A percentile compares a stretch with the other conserved stretches of the same genome.
Conservation (phyloP, 257 asterid species). For the Mentha longifolia region DNA sequence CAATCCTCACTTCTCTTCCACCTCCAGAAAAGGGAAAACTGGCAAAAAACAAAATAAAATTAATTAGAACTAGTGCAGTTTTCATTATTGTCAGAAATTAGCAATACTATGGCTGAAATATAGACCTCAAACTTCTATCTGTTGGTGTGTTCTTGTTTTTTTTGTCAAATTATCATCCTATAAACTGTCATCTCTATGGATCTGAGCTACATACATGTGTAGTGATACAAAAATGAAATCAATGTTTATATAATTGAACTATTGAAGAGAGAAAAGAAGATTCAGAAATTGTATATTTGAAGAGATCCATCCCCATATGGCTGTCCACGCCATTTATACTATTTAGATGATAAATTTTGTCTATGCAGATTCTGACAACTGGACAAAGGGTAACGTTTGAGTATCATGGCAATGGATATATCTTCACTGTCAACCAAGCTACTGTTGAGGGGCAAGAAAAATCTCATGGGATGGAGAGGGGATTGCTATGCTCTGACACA, state of each 20-base stretch:
- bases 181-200: slow-evolving; percentile 12
- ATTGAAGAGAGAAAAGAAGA: not conserved
- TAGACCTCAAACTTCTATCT: slow-evolving; percentile 19
- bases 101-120: slow-evolving; percentile 14
- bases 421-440: slow-evolving; percentile 90
- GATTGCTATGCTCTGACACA: slow-evolving; percentile 81
- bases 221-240: slow-evolving; percentile 11
- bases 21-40: not conserved
- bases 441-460: slow-evolving; percentile 71
- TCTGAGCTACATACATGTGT: slow-evolving; percentile 16
- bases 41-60: not conserved
- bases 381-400: slow-evolving; percentile 92
- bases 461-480: slow-evolving; percentile 69
- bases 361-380: slow-evolving; percentile 77
- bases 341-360: slow-evolving; percentile 13
- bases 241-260: not conserved
- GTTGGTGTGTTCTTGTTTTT: not conserved
- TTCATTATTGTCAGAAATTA: slow-evolving; percentile 17
- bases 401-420: slow-evolving; percentile 80
- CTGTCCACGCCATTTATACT: slow-evolving; percentile 23
- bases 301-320: not conserved
- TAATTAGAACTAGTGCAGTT: not conserved
- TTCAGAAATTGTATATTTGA: not conserved
- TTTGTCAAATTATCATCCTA: slow-evolving; percentile 8
- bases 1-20: not conserved